These are phyloP conservation scores for Psilocybe cubensis DNA, from an alignment of 768 basidiomycete species.

Conservation along the genomic window DNA sequence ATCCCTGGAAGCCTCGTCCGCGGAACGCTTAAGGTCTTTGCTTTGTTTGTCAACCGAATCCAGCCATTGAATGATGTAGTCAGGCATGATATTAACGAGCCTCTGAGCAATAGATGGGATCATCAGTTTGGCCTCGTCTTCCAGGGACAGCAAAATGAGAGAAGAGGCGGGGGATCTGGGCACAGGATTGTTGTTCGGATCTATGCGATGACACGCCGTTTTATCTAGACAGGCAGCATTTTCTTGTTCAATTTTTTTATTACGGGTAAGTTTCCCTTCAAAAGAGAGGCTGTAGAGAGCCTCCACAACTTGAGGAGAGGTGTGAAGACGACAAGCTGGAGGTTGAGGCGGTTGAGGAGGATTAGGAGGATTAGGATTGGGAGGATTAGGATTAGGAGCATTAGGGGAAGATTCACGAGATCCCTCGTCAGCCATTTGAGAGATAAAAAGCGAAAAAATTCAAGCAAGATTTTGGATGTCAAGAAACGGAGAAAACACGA, in stretches of 20 bases:
- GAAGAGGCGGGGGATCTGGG: conserved; percentile 10
- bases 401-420: no score
- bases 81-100: conserved; percentile 21
- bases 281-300: background rate
- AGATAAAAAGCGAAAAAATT: no score
- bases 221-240: conserved; percentile 6
- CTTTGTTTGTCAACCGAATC: background rate
- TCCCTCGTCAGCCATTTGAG: no score
- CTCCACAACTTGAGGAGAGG: background rate
- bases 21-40: background rate
- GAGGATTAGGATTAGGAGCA: no score
- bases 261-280: background rate
- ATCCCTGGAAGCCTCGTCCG: background rate
- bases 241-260: conserved; percentile 14
- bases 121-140: background rate
- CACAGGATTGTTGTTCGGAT: conserved; percentile 1
- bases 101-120: background rate
- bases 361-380: no score
- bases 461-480: no score
- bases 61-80: conserved; percentile 29
- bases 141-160: conserved; percentile 8
- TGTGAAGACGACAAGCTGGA: no score
- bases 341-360: no score
- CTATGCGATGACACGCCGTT: background rate
- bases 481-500: no score